phyloP scores from a whole-genome alignment of 2,329 filamentous ascomycete species.

The Plectosphaerella plurivora region DNA sequence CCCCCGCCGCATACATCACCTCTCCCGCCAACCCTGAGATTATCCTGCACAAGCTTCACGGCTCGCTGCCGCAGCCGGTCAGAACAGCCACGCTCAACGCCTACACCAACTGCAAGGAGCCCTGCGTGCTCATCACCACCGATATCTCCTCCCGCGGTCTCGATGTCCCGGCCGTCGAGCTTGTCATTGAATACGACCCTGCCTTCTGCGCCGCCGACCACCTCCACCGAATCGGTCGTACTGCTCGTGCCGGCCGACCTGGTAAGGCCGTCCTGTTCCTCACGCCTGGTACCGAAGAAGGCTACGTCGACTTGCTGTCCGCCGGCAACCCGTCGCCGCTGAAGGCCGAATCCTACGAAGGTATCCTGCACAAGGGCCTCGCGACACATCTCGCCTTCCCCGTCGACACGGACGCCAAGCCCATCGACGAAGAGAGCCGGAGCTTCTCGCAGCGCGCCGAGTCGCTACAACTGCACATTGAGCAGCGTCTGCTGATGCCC shows the following conservation, averaged over 20 bases:
- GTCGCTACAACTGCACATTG: slow-evolving; percentile 53
- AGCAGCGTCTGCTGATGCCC: slow-evolving; percentile 47
- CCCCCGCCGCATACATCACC: slow-evolving; percentile 67
- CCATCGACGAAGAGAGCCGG: slow-evolving; percentile 38
- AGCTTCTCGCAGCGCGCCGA: slow-evolving; percentile 42
- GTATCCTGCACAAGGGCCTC: slow-evolving; percentile 62
- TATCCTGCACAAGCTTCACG: slow-evolving; percentile 82
- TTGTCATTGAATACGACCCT: slow-evolving; percentile 94
- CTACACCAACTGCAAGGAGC: slow-evolving; percentile 69
- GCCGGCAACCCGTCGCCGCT: slow-evolving; percentile 36
- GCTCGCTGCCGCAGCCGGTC: slow-evolving; percentile 81
- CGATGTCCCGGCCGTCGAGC: slow-evolving; percentile 89
- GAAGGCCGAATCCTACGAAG: slow-evolving; percentile 46
- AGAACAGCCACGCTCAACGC: slow-evolving; percentile 81
- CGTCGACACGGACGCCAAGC: slow-evolving; percentile 59
- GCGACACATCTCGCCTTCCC: slow-evolving; percentile 58
- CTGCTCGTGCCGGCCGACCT: slow-evolving; percentile 83
- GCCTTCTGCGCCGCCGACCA: slow-evolving; percentile 93
- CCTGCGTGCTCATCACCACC: slow-evolving; percentile 84
- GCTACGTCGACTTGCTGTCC: slow-evolving; percentile 73
- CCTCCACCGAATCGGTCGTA: slow-evolving; percentile 89
- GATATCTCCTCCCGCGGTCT: slow-evolving; percentile 95
- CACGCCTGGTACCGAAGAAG: slow-evolving; percentile 85
- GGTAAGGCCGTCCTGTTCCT: slow-evolving; percentile 88
- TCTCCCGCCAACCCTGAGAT: slow-evolving; percentile 68